Evolutionary conservation across 495 filamentous ascomycete species (phyloP).

Genomic region (Articulospora tetracladia): DNA sequence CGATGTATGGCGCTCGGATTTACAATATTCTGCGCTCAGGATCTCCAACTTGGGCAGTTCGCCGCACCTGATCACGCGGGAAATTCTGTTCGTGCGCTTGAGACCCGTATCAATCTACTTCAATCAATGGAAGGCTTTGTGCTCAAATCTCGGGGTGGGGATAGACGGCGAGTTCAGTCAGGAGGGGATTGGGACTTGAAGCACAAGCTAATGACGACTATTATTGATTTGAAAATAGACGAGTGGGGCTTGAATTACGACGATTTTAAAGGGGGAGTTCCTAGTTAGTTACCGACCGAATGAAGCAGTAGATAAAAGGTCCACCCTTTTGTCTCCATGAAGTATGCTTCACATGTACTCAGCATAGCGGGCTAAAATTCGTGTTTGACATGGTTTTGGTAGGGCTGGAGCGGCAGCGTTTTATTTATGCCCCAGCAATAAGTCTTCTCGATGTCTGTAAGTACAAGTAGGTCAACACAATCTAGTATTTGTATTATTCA

Average conservation of each 20-base stretch:
- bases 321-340: no score
- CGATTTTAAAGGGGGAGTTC: background rate
- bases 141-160: background rate
- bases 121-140: background rate
- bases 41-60: background rate
- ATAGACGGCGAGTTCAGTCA: background rate
- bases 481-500: no score
- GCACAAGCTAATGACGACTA: background rate
- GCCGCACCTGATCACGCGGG: background rate
- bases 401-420: no score
- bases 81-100: background rate
- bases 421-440: no score
- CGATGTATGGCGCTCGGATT: background rate
- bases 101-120: background rate
- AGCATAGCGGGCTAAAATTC: no score
- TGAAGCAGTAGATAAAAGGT: no score
- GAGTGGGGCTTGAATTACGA: background rate
- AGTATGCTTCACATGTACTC: no score
- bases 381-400: no score
- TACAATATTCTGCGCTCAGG: background rate
- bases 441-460: no score
- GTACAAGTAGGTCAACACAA: no score
- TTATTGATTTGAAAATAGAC: background rate
- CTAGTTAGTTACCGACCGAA: no score
- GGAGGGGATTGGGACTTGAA: background rate